phyloP scores from a whole-genome alignment of 345 rosid genomes.

The Dimocarpus longan region DNA sequence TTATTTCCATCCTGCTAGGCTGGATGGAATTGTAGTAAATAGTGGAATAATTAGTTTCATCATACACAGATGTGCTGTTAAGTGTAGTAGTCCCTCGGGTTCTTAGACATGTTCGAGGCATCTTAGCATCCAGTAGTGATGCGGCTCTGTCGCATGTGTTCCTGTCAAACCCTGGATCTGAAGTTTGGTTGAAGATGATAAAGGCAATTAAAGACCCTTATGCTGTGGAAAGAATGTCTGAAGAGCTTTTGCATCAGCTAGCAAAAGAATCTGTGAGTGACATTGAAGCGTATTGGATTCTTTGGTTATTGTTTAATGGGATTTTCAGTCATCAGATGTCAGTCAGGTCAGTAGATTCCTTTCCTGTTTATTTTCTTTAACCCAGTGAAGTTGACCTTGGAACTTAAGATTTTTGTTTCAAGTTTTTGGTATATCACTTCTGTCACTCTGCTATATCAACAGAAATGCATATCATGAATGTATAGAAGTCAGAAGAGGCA shows the following conservation, averaged over 20 bases:
- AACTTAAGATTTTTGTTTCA: conserved; percentile 4
- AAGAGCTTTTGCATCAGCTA: conserved; percentile 75
- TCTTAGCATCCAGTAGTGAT: conserved; percentile 47
- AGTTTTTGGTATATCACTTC: background rate
- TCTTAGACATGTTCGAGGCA: conserved; percentile 54
- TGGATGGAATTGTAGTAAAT: background rate
- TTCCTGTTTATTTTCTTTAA: conserved; percentile 11
- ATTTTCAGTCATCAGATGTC: conserved; percentile 49
- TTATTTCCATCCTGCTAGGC: background rate
- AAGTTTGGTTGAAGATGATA: conserved; percentile 68
- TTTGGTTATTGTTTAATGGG: conserved; percentile 70
- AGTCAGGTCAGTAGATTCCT: conserved; percentile 53
- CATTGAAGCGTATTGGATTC: conserved; percentile 82
- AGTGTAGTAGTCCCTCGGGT: conserved; percentile 65
- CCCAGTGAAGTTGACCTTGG: background rate
- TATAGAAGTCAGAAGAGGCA: background rate
- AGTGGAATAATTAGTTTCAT: conserved; percentile 15
- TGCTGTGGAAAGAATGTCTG: conserved; percentile 82
- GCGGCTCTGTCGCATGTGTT: conserved; percentile 40
- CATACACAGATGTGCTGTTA: conserved; percentile 72
- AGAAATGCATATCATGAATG: background rate
- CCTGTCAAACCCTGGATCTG: conserved; percentile 47
- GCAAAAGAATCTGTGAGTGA: conserved; percentile 58
- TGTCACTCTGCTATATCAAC: background rate
- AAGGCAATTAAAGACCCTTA: conserved; percentile 70